Percentiles rank a stretch among this genome's conserved stretches.
Evolutionary conservation across 2,329 filamentous ascomycete species (phyloP).

Genomic region (Reticulascus tulasneorum): DNA sequence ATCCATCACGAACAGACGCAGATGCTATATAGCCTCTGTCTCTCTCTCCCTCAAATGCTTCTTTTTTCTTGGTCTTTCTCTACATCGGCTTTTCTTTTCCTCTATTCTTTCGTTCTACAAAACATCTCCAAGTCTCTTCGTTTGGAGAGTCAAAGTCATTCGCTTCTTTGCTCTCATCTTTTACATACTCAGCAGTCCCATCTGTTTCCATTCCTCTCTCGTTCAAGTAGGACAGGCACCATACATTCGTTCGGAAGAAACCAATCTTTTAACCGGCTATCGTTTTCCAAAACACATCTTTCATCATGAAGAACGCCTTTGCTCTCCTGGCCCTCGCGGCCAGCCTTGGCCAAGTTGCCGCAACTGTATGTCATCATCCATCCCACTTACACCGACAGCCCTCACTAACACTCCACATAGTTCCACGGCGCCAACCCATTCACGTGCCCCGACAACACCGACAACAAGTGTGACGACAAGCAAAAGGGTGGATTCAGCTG

Average conservation of each 20-base stretch:
- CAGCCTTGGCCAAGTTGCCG: slow-evolving; percentile 45
- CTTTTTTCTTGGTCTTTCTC: slow-evolving; percentile 12
- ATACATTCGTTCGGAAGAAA: slow-evolving; percentile 4
- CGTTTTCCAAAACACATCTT: no score
- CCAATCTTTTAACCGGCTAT: no score
- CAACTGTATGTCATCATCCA: slow-evolving; percentile 32
- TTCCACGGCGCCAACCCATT: slow-evolving; percentile 42
- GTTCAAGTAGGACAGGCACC: slow-evolving; percentile 8
- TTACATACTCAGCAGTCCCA: slow-evolving; percentile 10
- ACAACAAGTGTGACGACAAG: slow-evolving; percentile 72
- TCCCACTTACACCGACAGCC: slow-evolving; percentile 12
- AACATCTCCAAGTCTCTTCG: slow-evolving; percentile 24
- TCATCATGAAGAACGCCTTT: slow-evolving; percentile 49
- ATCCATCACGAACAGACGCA: slow-evolving; percentile 4
- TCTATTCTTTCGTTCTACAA: slow-evolving; percentile 22
- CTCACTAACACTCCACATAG: slow-evolving; percentile 11
- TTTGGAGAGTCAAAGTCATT: slow-evolving; percentile 50
- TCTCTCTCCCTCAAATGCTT: slow-evolving; percentile 8
- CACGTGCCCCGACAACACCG: slow-evolving; percentile 64
- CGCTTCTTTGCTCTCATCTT: slow-evolving; percentile 42
- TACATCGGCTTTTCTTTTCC: slow-evolving; percentile 18
- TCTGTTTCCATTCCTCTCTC: slow-evolving; percentile 7
- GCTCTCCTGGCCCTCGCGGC: slow-evolving; percentile 48
- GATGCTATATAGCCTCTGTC: slow-evolving; percentile 14
- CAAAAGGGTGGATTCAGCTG: slow-evolving; percentile 73